phyloP scores from a whole-genome alignment of 2,329 filamentous ascomycete genomes.

The Hortaea werneckii region DNA sequence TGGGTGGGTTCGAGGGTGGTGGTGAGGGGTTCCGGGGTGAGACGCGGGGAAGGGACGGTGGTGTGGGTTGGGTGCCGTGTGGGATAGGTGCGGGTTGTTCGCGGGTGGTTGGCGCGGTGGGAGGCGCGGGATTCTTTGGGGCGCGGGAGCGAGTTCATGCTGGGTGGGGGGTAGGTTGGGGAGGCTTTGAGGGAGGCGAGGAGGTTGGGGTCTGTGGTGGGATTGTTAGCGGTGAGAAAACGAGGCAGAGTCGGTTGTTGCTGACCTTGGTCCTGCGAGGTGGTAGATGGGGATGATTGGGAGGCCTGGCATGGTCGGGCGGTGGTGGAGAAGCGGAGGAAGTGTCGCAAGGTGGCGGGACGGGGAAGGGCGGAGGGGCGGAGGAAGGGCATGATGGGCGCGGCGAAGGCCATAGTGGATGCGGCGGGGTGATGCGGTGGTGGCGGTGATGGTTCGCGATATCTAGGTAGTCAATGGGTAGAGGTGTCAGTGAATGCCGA shows the following conservation, averaged over 20 bases:
- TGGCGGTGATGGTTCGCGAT: too few relatives aligned
- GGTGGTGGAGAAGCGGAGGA: slow-evolving; percentile 32
- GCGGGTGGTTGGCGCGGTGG: slow-evolving; percentile 24
- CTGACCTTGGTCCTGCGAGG: slow-evolving; percentile 15
- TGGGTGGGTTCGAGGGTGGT: slow-evolving; percentile 14
- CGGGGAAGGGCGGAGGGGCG: slow-evolving; percentile 30
- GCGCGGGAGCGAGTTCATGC: slow-evolving; percentile 23
- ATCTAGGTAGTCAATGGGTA: too few relatives aligned
- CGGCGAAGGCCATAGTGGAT: slow-evolving; percentile 26
- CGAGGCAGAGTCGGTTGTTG: not conserved
- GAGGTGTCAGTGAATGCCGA: too few relatives aligned
- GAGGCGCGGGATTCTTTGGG: slow-evolving; percentile 27
- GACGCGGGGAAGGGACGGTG: slow-evolving; percentile 8
- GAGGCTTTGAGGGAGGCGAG: slow-evolving; percentile 23
- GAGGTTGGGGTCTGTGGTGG: slow-evolving; percentile 22
- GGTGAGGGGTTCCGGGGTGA: slow-evolving; percentile 18
- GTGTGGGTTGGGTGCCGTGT: slow-evolving; percentile 19
- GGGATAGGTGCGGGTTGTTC: slow-evolving; percentile 24
- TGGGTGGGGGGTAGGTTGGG: slow-evolving; percentile 22
- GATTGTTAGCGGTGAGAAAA: not conserved
- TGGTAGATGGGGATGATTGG: slow-evolving; percentile 2
- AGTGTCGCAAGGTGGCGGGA: slow-evolving; percentile 26
- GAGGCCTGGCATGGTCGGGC: not conserved
- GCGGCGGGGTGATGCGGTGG: not conserved
- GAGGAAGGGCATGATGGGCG: slow-evolving; percentile 30